Conservation (phyloP, 352 stramenopile genomes). For the Phytophthora macrochlamydospora region DNA sequence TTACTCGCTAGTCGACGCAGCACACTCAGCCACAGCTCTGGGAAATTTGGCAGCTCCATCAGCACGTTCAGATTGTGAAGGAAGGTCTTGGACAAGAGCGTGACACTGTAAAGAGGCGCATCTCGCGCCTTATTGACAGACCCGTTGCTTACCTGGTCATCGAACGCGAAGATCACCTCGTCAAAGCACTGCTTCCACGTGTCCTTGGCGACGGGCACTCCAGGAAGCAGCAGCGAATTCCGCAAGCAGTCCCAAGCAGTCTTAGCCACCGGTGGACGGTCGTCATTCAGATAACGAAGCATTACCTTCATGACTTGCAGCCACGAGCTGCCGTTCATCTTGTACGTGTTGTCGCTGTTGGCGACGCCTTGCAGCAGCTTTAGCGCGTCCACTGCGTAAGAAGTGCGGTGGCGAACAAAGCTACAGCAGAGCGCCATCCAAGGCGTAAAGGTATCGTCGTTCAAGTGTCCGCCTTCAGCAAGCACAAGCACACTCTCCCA, state of each 20-base stretch:
- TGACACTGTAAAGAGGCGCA: conserved; percentile 80
- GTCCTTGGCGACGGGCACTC: conserved; percentile 66
- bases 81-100: conserved; percentile 87
- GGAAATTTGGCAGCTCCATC: conserved; percentile 68
- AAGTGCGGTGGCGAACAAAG: conserved; percentile 81
- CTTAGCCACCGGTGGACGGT: conserved; percentile 76
- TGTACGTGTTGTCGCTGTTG: conserved; percentile 76
- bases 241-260: conserved; percentile 87
- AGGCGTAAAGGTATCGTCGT: conserved; percentile 78
- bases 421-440: conserved; percentile 84
- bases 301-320: conserved; percentile 89
- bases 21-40: conserved; percentile 79
- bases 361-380: conserved; percentile 76
- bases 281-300: conserved; percentile 83
- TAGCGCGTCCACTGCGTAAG: conserved; percentile 77
- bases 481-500: conserved; percentile 82
- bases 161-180: conserved; percentile 89
- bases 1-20: conserved; percentile 77
- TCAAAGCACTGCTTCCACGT: conserved; percentile 88
- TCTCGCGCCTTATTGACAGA: conserved; percentile 62
- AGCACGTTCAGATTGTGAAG: conserved; percentile 83
- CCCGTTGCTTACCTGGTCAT: conserved; percentile 77
- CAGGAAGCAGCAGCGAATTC: conserved; percentile 78
- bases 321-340: conserved; percentile 75
- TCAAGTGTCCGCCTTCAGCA: conserved; percentile 71